Percentiles rank a stretch among this genome's conserved stretches.
Conservation (phyloP, 257 asterid species). For the Prunella vulgaris region DNA sequence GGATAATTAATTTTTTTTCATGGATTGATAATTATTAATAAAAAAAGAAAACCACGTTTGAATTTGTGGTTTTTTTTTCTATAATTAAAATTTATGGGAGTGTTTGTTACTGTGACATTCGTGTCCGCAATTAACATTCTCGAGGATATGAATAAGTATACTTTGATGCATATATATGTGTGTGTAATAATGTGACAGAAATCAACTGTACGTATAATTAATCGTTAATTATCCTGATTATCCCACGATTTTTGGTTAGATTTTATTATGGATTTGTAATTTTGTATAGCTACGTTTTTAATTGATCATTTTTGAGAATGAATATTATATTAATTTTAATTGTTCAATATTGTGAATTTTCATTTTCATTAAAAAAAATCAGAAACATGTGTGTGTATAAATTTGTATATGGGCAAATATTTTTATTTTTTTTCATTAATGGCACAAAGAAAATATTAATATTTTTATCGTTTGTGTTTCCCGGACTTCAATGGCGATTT, state of each 20-base stretch:
- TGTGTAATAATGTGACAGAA: conserved; percentile 15
- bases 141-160: conserved; percentile 7
- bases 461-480: too few species aligned
- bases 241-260: conserved; percentile 9
- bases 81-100: background rate
- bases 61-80: conserved; percentile 19
- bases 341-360: too few species aligned
- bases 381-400: too few species aligned
- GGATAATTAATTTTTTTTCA: background rate
- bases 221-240: background rate
- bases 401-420: too few species aligned
- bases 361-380: too few species aligned
- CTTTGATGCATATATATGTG: background rate
- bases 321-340: background rate
- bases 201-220: background rate
- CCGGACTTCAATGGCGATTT: background rate
- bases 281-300: background rate
- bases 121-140: background rate
- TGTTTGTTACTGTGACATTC: background rate
- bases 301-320: background rate
- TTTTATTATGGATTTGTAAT: conserved; percentile 3
- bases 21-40: background rate
- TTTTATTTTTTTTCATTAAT: too few species aligned
- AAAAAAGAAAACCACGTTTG: conserved; percentile 21
- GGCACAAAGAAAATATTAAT: too few species aligned